Evolutionary conservation across 352 stramenopile species (phyloP).

Genomic region (Lagenidium giganteum): DNA sequence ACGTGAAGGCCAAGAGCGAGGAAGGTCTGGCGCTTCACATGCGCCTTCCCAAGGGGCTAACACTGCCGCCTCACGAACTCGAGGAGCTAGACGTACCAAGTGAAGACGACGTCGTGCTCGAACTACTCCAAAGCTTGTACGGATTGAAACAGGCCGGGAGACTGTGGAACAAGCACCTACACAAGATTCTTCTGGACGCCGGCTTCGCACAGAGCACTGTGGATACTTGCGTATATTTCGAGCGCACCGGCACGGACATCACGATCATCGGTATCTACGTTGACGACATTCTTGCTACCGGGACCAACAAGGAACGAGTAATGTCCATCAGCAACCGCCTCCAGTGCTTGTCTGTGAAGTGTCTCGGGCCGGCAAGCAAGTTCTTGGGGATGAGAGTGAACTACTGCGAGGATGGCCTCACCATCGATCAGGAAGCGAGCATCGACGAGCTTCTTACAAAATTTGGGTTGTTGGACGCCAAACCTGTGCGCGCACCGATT

Average conservation of each 20-base stretch:
- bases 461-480: constrained; percentile 11
- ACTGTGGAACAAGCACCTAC: constrained; percentile 13
- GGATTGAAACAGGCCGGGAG: constrained; percentile 19
- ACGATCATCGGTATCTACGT: constrained; percentile 5
- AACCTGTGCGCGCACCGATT: constrained; percentile 12
- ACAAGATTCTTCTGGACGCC: constrained; percentile 7
- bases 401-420: constrained; percentile 15
- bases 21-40: constrained; percentile 12
- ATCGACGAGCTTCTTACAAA: constrained; percentile 20
- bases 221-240: constrained; percentile 14
- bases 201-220: constrained; percentile 10
- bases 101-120: constrained; percentile 2
- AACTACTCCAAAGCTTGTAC: constrained; percentile 14
- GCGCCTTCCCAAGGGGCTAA: constrained; percentile 6
- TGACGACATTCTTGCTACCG: too few relatives aligned
- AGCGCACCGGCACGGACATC: constrained; percentile 2
- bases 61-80: background rate
- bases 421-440: constrained; percentile 13
- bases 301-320: too few relatives aligned
- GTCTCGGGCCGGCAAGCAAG: too few relatives aligned
- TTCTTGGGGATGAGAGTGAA: too few relatives aligned
- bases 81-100: constrained; percentile 1
- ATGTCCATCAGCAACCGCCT: too few relatives aligned
- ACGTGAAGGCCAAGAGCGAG: constrained; percentile 20
- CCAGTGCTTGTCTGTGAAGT: too few relatives aligned